These are phyloP conservation scores for Olyra latifolia DNA, from an alignment of 176 grass and related monocot species.

Conservation along the genomic window DNA sequence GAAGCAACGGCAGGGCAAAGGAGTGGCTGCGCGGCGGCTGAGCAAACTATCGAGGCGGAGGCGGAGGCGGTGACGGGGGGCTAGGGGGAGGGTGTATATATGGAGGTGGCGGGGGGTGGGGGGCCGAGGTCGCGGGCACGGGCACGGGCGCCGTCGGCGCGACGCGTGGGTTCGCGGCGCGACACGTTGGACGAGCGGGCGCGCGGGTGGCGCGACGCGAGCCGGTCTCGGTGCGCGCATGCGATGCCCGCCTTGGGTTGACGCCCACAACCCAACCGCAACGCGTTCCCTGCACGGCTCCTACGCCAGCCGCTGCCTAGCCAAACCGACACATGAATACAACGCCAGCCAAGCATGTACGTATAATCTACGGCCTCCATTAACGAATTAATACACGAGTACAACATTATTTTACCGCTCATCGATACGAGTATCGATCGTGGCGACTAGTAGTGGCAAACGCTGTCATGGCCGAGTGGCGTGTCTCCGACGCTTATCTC, in stretches of 20 bases:
- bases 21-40: background rate
- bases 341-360: background rate
- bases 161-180: background rate
- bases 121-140: slow-evolving; percentile 9
- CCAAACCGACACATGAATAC: slow-evolving; percentile 15
- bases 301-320: background rate
- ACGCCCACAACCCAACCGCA: slow-evolving; percentile 43
- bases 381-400: background rate
- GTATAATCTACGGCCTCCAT: background rate
- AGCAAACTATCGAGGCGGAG: background rate
- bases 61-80: background rate
- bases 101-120: slow-evolving; percentile 30
- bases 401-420: background rate
- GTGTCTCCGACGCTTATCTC: background rate
- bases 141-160: slow-evolving; percentile 55
- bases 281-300: slow-evolving; percentile 34
- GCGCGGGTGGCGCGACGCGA: slow-evolving; percentile 43
- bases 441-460: background rate
- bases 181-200: slow-evolving; percentile 35
- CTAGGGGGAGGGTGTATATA: slow-evolving; percentile 26
- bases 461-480: background rate
- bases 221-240: slow-evolving; percentile 8
- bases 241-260: slow-evolving; percentile 11
- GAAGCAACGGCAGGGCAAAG: background rate
- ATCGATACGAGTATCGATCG: background rate